Conservation (phyloP, 306 rosid species). For the Dalbergia cochinchinensis region DNA sequence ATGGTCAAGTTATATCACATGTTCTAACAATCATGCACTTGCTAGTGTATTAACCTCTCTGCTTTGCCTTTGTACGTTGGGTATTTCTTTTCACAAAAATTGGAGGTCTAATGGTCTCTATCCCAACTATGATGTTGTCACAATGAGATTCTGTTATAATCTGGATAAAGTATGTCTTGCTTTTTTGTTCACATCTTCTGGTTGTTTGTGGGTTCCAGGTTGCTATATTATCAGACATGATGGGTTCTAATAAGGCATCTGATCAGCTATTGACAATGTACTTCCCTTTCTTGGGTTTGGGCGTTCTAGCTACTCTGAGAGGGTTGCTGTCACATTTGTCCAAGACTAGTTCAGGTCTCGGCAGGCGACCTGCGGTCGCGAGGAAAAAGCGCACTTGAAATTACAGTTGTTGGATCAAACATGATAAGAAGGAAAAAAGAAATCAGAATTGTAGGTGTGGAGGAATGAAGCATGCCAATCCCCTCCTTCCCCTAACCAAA, state of each 20-base stretch:
- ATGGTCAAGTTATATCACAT: neutral
- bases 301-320: constrained; percentile 62
- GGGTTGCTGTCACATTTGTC: constrained; percentile 63
- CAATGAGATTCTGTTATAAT: constrained; percentile 15
- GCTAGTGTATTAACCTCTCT: neutral
- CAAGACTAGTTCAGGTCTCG: constrained; percentile 41
- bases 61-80: neutral
- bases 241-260: constrained; percentile 68
- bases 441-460: constrained; percentile 18
- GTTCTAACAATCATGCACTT: neutral
- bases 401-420: neutral
- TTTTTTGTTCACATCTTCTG: neutral
- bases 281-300: constrained; percentile 68
- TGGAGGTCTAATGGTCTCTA: neutral
- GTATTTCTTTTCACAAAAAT: constrained; percentile 13
- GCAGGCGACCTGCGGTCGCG: constrained; percentile 50
- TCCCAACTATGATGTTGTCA: neutral
- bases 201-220: constrained; percentile 58
- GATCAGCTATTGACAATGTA: constrained; percentile 60
- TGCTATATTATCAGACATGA: constrained; percentile 66
- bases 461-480: constrained; percentile 35
- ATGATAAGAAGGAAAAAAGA: constrained; percentile 30
- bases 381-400: constrained; percentile 71
- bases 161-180: constrained; percentile 20
- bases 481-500: constrained; percentile 28